Percentiles rank a stretch among this genome's conserved stretches.
Conservation (phyloP, 345 rosid genomes). For the Brassica nigra region DNA sequence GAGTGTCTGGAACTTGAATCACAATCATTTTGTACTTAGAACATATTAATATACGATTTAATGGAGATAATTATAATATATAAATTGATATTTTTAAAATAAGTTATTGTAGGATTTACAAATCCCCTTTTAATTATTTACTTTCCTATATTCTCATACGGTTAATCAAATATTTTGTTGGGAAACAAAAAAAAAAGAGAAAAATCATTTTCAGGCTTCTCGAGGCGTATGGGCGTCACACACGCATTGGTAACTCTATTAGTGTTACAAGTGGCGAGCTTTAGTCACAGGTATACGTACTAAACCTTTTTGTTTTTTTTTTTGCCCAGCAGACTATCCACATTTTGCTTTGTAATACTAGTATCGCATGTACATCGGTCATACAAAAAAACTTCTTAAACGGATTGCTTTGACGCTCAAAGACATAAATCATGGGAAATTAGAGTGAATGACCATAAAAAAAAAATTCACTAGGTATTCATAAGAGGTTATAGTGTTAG, state of each 20-base stretch:
- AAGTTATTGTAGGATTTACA: neutral
- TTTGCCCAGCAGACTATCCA: neutral
- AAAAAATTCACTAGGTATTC: too few relatives aligned
- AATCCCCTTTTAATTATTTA: neutral
- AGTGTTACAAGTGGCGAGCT: conserved; percentile 41
- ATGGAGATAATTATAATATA: neutral
- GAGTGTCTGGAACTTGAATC: neutral
- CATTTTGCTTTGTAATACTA: conserved; percentile 11
- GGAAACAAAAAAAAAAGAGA: conserved; percentile 3
- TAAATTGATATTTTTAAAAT: too few relatives aligned
- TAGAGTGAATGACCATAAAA: too few relatives aligned
- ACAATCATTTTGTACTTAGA: neutral
- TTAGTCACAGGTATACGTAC: conserved; percentile 11
- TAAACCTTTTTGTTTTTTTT: conserved; percentile 5
- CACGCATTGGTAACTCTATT: conserved; percentile 18
- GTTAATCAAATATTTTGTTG: neutral
- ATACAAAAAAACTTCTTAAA: neutral
- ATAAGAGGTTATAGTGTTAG: too few relatives aligned
- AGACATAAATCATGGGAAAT: too few relatives aligned
- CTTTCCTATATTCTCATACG: neutral
- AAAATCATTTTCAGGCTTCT: conserved; percentile 24
- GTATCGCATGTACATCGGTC: neutral
- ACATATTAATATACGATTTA: neutral
- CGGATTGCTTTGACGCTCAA: conserved; percentile 10
- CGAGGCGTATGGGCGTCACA: conserved; percentile 24